Conservation (phyloP, 2,329 filamentous ascomycete genomes). For the Pseudogymnoascus sp. region DNA sequence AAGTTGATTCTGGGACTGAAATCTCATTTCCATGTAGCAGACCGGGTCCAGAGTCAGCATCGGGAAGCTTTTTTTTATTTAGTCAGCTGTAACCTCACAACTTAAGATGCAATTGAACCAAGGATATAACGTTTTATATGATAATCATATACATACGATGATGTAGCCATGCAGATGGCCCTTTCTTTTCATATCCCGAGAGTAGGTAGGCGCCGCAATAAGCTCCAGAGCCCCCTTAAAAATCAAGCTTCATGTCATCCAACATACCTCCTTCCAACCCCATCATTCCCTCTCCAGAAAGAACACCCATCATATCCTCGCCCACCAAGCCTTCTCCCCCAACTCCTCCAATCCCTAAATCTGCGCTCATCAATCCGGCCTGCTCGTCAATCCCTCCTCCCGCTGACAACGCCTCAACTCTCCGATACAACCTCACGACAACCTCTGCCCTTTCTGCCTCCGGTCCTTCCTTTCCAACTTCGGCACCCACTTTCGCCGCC, state of each 20-base stretch:
- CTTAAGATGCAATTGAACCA: not conserved
- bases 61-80: not conserved
- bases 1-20: not conserved
- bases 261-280: conserved; percentile 11
- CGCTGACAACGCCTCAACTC: conserved; percentile 23
- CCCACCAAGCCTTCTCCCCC: not conserved
- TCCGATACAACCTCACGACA: conserved; percentile 24
- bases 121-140: not conserved
- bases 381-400: conserved; percentile 11
- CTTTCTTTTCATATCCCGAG: not conserved
- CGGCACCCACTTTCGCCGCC: not conserved
- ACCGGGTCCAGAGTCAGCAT: not conserved
- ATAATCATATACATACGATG: not conserved
- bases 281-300: conserved; percentile 8
- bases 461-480: not conserved
- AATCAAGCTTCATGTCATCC: conserved; percentile 12
- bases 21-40: not conserved
- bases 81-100: not conserved
- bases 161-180: not conserved
- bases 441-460: conserved; percentile 18
- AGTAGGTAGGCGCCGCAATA: not conserved
- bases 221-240: not conserved
- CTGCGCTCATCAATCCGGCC: not conserved
- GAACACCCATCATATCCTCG: conserved; percentile 11
- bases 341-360: not conserved